These are phyloP conservation scores for Entomortierella parvispora DNA, from an alignment of 192 early-diverging fungal genomes.

Conservation along the genomic window DNA sequence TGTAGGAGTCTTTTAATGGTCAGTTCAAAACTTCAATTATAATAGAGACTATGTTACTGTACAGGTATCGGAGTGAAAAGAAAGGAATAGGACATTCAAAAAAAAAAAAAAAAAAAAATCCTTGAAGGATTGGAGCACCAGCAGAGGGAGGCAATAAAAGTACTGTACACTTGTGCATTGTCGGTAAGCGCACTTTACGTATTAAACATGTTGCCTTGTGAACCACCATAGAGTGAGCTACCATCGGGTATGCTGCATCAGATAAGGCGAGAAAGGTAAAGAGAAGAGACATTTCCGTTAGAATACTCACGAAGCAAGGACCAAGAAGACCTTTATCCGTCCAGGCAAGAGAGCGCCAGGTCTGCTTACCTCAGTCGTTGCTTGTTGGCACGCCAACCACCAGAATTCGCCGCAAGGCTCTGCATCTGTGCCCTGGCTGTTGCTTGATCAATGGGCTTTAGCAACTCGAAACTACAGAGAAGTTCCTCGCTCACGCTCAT, in stretches of 20 bases:
- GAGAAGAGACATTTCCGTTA: no score
- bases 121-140: no score
- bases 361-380: slow-evolving; percentile 38
- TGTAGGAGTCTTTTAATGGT: no score
- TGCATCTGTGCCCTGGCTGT: slow-evolving; percentile 49
- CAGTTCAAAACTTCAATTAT: no score
- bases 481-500: slow-evolving; percentile 93
- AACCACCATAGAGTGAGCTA: slow-evolving; percentile 20
- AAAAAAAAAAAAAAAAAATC: no score
- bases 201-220: slow-evolving; percentile 8
- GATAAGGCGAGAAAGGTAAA: background rate
- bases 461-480: slow-evolving; percentile 90
- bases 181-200: background rate
- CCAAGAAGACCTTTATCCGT: no score
- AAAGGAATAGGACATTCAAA: no score
- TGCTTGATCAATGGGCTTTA: slow-evolving; percentile 65
- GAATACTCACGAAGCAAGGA: no score
- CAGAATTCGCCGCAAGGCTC: slow-evolving; percentile 35
- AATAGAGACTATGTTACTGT: no score
- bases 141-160: slow-evolving; percentile 11
- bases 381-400: slow-evolving; percentile 49
- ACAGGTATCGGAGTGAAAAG: no score
- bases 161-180: background rate
- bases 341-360: no score
- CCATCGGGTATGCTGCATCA: slow-evolving; percentile 34